These are phyloP conservation scores for Tripterygium wilfordii DNA, from an alignment of 177 flowering plant genomes.

Conservation along the genomic window DNA sequence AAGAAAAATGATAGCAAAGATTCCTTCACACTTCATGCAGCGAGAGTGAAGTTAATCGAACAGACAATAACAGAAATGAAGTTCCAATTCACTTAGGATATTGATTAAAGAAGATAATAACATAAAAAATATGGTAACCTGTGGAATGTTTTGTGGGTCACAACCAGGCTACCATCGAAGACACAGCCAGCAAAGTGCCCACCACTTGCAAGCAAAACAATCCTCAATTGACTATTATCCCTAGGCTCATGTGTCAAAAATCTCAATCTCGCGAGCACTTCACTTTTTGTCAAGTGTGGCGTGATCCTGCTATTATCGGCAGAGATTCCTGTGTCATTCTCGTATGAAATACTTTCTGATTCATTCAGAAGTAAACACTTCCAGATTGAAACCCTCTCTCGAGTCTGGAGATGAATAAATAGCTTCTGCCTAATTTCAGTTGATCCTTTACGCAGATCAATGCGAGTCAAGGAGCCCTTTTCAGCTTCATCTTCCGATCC, in stretches of 20 bases:
- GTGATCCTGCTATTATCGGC: conserved; percentile 11
- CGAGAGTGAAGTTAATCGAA: no score
- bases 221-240: conserved; percentile 48
- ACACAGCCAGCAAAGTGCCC: conserved; percentile 98
- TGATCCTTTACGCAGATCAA: conserved; percentile 17
- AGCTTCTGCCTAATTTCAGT: conserved; percentile 42
- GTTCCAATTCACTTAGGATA: no score
- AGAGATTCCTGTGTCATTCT: conserved; percentile 19
- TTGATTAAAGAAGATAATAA: no score
- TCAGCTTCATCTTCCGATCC: conserved; percentile 93
- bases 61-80: not conserved
- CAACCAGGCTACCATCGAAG: conserved; percentile 73
- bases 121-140: conserved; percentile 46
- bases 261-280: conserved; percentile 56
- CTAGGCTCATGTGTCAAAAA: conserved; percentile 48
- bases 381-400: conserved; percentile 78
- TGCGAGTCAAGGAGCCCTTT: conserved; percentile 12
- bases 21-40: no score
- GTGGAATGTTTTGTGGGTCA: conserved; percentile 94
- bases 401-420: conserved; percentile 47
- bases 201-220: conserved; percentile 82
- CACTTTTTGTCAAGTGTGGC: conserved; percentile 28
- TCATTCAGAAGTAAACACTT: conserved; percentile 64
- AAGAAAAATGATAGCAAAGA: no score
- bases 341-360: conserved; percentile 37